phyloP scores from a whole-genome alignment of 2,329 filamentous ascomycete species.

The Curvularia sp. region DNA sequence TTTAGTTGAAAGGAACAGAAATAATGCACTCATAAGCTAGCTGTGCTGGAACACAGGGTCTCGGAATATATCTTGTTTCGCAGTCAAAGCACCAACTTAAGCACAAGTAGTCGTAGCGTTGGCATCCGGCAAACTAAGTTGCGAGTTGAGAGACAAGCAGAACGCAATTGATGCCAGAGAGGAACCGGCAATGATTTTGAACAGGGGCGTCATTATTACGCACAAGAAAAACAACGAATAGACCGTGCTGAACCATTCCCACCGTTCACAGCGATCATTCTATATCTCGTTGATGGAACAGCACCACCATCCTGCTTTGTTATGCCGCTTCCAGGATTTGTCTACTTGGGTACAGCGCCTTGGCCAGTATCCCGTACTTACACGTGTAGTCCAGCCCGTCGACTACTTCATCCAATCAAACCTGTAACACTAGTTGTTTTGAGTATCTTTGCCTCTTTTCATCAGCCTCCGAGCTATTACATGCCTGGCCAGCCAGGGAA shows the following conservation, averaged over 20 bases:
- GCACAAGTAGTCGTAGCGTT: slow-evolving; percentile 44
- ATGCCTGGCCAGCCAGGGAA: too few species aligned
- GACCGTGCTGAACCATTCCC: neutral
- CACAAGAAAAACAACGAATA: neutral
- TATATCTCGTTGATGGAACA: too few species aligned
- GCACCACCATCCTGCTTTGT: too few species aligned
- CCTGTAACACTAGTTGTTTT: too few species aligned
- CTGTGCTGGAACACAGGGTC: slow-evolving; percentile 52
- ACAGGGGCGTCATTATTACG: slow-evolving; percentile 34
- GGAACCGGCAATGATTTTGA: slow-evolving; percentile 28
- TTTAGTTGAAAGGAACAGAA: slow-evolving; percentile 55
- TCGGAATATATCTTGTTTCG: slow-evolving; percentile 29
- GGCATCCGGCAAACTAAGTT: slow-evolving; percentile 26
- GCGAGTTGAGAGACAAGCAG: slow-evolving; percentile 30
- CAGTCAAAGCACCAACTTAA: slow-evolving; percentile 38
- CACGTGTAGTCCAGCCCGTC: too few species aligned
- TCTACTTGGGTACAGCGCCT: too few species aligned
- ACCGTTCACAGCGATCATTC: too few species aligned
- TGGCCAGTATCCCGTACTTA: too few species aligned
- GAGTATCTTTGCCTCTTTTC: too few species aligned
- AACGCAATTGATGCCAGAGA: slow-evolving; percentile 38
- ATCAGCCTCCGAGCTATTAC: too few species aligned
- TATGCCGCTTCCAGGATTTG: too few species aligned
- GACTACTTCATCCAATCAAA: too few species aligned
- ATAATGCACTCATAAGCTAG: slow-evolving; percentile 57